Evolutionary conservation across 345 rosid genomes (phyloP), one percentile per base, ranked within the genome.

Genomic region (Excoecaria cochinchinensis): DNA sequence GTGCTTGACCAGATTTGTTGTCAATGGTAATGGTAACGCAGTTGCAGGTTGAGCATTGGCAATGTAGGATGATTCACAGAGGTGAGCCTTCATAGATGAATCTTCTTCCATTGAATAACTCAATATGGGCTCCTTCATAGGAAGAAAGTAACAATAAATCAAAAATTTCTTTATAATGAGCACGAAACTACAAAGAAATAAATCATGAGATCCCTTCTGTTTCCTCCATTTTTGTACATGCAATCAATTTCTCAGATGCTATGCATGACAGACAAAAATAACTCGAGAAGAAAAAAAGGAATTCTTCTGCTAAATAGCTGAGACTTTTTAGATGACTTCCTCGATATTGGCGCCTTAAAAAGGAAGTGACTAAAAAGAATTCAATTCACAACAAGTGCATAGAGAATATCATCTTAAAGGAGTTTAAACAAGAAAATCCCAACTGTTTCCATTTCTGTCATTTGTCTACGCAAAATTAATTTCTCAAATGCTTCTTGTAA

Each of bases 61-160:
- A 8, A 64, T 69, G 80, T 69, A 73, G 71, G 78, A 68, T 70
- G 86, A 75, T 57, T 79, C 77, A 44, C 81, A 82, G 36, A 83
- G 76, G 44, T 70, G 74, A 3, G 19, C 71, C 83, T 67, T 76
- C 24, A 80, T 65, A 3, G 79, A 72, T 58, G 88, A 50, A n/a
- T 72, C 83, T 82, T 88, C 88, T 74, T 82, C 90, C 81, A 59
- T 78, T 36, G 79, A 60, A 46, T 70, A 77, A 67, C 82, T 72
- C 17, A 84, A 78, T 62, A 86, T 16, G 8, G 22, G 31, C 31
- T 31, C 31, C 31, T 31, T 31, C 31, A 31, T 73, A 0, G 47
- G 31, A 19, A 6, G 17, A 10, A 71, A n/a, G 48, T 22, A 39
- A 21, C 19, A 31, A 31, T 31, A 31, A 31, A 31, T 31, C 31